Evolutionary conservation across 371 early-diverging fungal species (phyloP).

Genomic region (Mortierella polycephala): DNA sequence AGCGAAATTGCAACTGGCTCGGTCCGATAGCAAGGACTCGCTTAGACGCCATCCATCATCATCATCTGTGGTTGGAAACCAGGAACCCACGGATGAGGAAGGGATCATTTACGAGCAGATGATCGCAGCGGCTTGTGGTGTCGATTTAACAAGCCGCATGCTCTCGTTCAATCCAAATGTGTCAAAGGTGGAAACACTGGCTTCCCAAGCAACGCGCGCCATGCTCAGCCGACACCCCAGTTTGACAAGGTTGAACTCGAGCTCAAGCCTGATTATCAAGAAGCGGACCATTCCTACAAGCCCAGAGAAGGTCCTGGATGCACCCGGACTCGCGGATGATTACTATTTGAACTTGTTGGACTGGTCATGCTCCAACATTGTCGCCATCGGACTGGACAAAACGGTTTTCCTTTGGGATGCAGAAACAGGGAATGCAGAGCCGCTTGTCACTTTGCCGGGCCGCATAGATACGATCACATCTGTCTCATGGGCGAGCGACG

Average conservation of each 20-base stretch:
- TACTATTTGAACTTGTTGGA: constrained; percentile 98
- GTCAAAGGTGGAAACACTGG: constrained; percentile 65
- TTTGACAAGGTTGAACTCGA: constrained; percentile 47
- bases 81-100: constrained; percentile 16
- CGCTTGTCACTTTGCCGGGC: constrained; percentile 68
- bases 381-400: constrained; percentile 92
- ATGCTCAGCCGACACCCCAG: constrained; percentile 53
- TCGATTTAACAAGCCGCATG: constrained; percentile 77
- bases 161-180: constrained; percentile 78
- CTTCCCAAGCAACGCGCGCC: constrained; percentile 24
- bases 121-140: constrained; percentile 83
- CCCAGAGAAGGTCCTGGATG: constrained; percentile 88
- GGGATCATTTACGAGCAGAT: constrained; percentile 72
- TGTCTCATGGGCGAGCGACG: constrained; percentile 82
- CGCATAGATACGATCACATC: constrained; percentile 72
- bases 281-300: constrained; percentile 75
- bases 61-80: neutral
- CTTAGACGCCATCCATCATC: neutral
- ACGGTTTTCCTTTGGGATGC: constrained; percentile 96
- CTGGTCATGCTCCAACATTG: constrained; percentile 86
- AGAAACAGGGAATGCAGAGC: constrained; percentile 77
- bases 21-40: neutral
- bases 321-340: constrained; percentile 94
- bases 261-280: constrained; percentile 27
- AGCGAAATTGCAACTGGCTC: constrained; percentile 37